Evolutionary conservation across 2,329 filamentous ascomycete species (phyloP), one percentile per base, ranked within the genome.

Genomic region (Aspergillus aculeatus): DNA sequence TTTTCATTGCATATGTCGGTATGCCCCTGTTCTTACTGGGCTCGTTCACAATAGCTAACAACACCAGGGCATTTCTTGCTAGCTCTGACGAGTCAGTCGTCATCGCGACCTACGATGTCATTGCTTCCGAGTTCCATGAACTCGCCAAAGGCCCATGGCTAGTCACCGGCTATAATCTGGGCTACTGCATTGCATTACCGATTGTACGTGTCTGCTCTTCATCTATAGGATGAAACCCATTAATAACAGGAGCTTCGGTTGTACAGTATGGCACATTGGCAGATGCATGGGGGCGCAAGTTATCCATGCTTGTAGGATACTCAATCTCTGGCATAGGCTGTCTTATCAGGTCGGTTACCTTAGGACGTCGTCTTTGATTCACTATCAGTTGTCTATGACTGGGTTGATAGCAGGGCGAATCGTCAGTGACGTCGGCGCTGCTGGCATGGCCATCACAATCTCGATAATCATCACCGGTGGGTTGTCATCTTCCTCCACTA

Each of bases 151-250:
- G 29, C 16, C 47, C 55, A 31, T 50, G 47, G 48, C 32, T 50
- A 14, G 47, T 57, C 6, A 57, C 55, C 2, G 47, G 47, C 14
- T 57, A 41, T 5, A 57, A 57, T 16, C 35, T 57, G 11, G 55
- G 55, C 5, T 50, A 51, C 16, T 57, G 47, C 21, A 44, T 57
- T 47, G 48, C 55, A 19, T 26, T 57, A 9, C 55, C 55, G n/a
- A 49, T 57, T 4, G 55, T 57, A 19, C 6, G 55, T 38, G 38
- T 12, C 21, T 2, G 16, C 14, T 32, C 12, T 35, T 1, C 14
- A 44, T 19, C 2, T 5, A 19, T 1, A 16, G 26, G 26, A 21
- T 7, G 3, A 5, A 16, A 19, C 3, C 24, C 10, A 5, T 11
- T 32, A 14, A 5, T 12, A 3, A n/a, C 23, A 29, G n/a, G 23